Base-by-base conservation (phyloP, 768 basidiomycete genomes). In the Phanerochaete carnosa region DNA sequence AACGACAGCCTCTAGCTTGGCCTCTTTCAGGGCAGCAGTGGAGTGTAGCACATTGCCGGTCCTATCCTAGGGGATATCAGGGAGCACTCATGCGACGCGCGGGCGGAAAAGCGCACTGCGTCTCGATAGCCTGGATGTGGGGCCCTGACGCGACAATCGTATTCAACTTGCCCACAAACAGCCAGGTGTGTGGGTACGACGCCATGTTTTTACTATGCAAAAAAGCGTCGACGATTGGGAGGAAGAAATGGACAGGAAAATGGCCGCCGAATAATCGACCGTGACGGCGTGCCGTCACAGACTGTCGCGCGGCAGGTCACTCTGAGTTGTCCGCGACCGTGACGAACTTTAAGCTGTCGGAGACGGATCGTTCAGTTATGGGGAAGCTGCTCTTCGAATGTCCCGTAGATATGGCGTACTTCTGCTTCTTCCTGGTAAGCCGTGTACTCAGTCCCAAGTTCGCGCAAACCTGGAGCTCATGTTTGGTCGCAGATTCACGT, bases 381-480 rank as follows among this genome's bases (percentile, higher is more conserved):
- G 55, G 16, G 13, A 65, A 55, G 53, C 77, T 86, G 15, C 73
- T 90, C 33, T 73, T 73, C 2, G 75, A 81, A 29, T 85, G 89
- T 60, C 87, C 86, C 13, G 63, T 84, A 43, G 89, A 91, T 69
- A 65, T 89, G 2, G 29, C 90, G 2, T 93, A 92, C 69, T 89
- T 90, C 62, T 53, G 67, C 0, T 93, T 90, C 75, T 92, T 91
- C 64, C 65, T 86, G 58, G 89, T 86, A 62, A 61, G 83, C 29
- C 16, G 9, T 26, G 37, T 28, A 3, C 30, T 28, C 15, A 13
- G 35, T n/a, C 32, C 59, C 52, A 19, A 29, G 12, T 45, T 45
- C 26, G 6, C 35, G 12, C 13, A 15, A 28, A 26, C 51, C 16
- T 29, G 12, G 1, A 43, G 45, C 49, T 35, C 19, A 33, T 11